Conservation (phyloP, 495 filamentous ascomycete species). For the Xylona heveae region DNA sequence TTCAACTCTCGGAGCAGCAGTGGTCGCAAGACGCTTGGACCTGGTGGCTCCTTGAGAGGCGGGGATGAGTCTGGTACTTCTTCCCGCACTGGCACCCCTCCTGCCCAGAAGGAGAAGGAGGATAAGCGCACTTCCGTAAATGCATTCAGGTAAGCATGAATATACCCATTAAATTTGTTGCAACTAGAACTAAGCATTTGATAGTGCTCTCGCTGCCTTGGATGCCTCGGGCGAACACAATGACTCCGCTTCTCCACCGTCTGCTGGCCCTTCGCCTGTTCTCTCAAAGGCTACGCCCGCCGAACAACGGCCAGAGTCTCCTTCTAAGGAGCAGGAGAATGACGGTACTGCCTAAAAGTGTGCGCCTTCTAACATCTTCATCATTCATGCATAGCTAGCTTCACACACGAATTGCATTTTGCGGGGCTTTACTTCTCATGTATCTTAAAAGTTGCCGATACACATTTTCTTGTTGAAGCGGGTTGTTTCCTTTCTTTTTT, state of each 20-base stretch:
- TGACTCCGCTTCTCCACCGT: conserved; percentile 37
- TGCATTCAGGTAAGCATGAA: conserved; percentile 55
- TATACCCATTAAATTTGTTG: conserved; percentile 2
- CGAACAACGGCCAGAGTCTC: conserved; percentile 26
- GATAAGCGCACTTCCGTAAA: conserved; percentile 52
- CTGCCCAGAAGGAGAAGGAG: conserved; percentile 33
- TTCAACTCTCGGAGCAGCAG: conserved; percentile 61
- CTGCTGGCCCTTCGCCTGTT: conserved; percentile 33
- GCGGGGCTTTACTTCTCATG: too few relatives aligned
- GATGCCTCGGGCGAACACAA: conserved; percentile 25
- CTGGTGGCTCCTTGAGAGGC: conserved; percentile 43
- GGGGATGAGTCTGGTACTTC: conserved; percentile 65
- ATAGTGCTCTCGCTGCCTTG: conserved; percentile 34
- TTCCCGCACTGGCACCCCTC: conserved; percentile 74
- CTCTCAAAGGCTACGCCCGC: conserved; percentile 30
- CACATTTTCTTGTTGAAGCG: conserved; percentile 1
- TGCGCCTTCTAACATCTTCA: neutral
- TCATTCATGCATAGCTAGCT: neutral
- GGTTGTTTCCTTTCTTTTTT: conserved; percentile 2
- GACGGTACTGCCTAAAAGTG: neutral
- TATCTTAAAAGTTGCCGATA: conserved; percentile 3
- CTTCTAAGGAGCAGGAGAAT: conserved; percentile 19
- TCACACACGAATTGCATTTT: too few relatives aligned
- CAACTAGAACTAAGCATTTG: conserved; percentile 10
- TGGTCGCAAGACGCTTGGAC: conserved; percentile 52